These are phyloP conservation scores for Clonostachys rosea DNA, from an alignment of 2,329 filamentous ascomycete species.

Conservation along the genomic window DNA sequence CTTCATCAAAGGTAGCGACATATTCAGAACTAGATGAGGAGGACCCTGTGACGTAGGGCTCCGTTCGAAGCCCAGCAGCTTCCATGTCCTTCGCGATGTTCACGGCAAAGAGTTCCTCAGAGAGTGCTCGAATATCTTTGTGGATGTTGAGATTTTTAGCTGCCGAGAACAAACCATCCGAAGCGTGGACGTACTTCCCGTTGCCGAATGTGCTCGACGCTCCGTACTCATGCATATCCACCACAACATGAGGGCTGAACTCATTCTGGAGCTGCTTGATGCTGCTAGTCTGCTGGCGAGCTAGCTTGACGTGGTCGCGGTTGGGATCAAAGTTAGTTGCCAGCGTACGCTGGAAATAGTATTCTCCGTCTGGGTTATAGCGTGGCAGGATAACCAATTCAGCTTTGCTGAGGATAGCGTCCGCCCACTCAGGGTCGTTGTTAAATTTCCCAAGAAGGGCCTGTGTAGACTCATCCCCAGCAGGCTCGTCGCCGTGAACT, in stretches of 20 bases:
- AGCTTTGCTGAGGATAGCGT: conserved; percentile 14
- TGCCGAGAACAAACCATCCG: conserved; percentile 22
- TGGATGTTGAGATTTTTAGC: conserved; percentile 26
- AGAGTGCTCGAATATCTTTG: conserved; percentile 15
- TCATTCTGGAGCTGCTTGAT: conserved; percentile 18
- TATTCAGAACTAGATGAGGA: conserved; percentile 5
- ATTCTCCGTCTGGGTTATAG: conserved; percentile 25
- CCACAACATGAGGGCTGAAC: conserved; percentile 19
- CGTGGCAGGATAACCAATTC: conserved; percentile 21
- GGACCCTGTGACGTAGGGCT: conserved; percentile 18
- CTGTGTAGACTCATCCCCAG: conserved; percentile 18
- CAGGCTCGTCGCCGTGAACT: conserved; percentile 24
- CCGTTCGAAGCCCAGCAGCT: conserved; percentile 14
- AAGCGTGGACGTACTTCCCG: conserved; percentile 11
- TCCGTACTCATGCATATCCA: conserved; percentile 24
- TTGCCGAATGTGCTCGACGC: conserved; percentile 11
- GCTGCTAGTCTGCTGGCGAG: conserved; percentile 18
- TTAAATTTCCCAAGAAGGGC: conserved; percentile 22
- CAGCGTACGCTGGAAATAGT: conserved; percentile 21
- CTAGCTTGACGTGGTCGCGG: conserved; percentile 23
- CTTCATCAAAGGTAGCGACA: conserved; percentile 15
- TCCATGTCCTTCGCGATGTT: conserved; percentile 19
- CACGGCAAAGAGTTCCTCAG: conserved; percentile 17
- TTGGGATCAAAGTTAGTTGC: conserved; percentile 22
- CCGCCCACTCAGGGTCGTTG: conserved; percentile 17